Base-by-base conservation (phyloP, 2,329 filamentous ascomycete genomes). In the Penicillium sp. region DNA sequence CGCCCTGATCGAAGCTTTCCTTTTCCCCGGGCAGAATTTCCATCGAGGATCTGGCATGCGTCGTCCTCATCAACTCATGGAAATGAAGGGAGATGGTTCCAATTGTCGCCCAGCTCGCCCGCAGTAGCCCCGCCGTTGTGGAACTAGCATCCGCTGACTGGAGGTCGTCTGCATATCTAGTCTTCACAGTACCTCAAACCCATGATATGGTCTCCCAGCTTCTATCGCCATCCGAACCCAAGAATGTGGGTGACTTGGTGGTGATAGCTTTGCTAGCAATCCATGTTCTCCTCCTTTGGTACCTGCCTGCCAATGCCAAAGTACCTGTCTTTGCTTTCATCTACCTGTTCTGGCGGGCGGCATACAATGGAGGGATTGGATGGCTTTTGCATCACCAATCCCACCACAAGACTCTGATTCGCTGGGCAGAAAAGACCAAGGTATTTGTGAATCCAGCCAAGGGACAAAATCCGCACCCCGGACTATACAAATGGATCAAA, bases 191-290 rank as follows among this genome's bases (percentile, higher is more conserved):
- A 46, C 93, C 93, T 41, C 85, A 89, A 53, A 98, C 93, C 48
- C 90, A 96, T 76, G 93, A 98, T 73, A 97, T 98, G 93, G 91
- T 98, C 60, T 95, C 91, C 44, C 93, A 97, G 73, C 80, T 98
- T 47, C 82, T 98, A 60, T 93, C 94, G 61, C 93, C 93, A 44
- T 87, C 86, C 57, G 86, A 97, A 66, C 90, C 93, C 45, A 98
- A 98, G 77, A 97, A 97, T 67, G 68, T 94, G 35, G 93, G 90
- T 52, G 93, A 98, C 70, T 72, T 83, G 49, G 65, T 86, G 50
- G 90, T 98, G 55, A 77, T 98, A 48, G 77, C 78, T 40, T 85
- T 96, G 50, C 78, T 98, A 42, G 85, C 77, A 47, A 71, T 81
- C 45, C 87, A 95, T 64, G 84, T 95, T 57, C 67, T 86, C 44